phyloP scores from a whole-genome alignment of 2,329 filamentous ascomycete species.

The Epichloe glyceriae region DNA sequence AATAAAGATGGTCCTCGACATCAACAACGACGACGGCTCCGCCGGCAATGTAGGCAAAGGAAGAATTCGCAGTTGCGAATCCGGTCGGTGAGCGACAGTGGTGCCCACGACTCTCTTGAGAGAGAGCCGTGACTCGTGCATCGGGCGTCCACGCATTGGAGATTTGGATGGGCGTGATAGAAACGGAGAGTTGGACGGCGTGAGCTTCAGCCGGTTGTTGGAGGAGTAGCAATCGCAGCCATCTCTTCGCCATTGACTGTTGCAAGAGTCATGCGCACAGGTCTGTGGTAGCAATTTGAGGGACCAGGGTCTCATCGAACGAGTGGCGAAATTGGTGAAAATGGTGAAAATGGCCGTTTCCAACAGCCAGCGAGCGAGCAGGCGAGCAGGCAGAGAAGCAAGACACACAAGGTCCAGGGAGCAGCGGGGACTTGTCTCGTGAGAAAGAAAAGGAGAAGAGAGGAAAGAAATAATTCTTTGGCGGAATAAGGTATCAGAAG shows the following conservation, averaged over 20 bases:
- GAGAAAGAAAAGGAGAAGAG: neutral
- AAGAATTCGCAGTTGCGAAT: slow-evolving; percentile 67
- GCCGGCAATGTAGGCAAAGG: slow-evolving; percentile 84
- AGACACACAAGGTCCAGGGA: neutral
- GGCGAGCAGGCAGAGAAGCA: neutral
- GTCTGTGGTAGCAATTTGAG: neutral
- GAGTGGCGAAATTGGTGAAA: neutral
- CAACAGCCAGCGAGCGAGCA: neutral
- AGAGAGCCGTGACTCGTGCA: slow-evolving; percentile 48
- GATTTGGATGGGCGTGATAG: slow-evolving; percentile 50
- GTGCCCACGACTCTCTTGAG: slow-evolving; percentile 82
- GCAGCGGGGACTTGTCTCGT: neutral
- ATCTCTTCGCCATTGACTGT: slow-evolving; percentile 42
- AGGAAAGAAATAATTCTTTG: neutral
- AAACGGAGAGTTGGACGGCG: slow-evolving; percentile 66
- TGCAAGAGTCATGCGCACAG: slow-evolving; percentile 1
- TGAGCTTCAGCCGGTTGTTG: slow-evolving; percentile 51
- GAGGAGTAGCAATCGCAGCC: slow-evolving; percentile 36
- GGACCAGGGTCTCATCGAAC: neutral
- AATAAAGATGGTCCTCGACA: slow-evolving; percentile 52
- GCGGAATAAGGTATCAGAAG: neutral
- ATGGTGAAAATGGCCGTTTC: neutral
- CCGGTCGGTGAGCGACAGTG: slow-evolving; percentile 75
- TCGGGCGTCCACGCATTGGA: slow-evolving; percentile 37
- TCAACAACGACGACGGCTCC: slow-evolving; percentile 86